Conservation (phyloP, 768 basidiomycete species). For the Phaeotremella skinneri region DNA sequence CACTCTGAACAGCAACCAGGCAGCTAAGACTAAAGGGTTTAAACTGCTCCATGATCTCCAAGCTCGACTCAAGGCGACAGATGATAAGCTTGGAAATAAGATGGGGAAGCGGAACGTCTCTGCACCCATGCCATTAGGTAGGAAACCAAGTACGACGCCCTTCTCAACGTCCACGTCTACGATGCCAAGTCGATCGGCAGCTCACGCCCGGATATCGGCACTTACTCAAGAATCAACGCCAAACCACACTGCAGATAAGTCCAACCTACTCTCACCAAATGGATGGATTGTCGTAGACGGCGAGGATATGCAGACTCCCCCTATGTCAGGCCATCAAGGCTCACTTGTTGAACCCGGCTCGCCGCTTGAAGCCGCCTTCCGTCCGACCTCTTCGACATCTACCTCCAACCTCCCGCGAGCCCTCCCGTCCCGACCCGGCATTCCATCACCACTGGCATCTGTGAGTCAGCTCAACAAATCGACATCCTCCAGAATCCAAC, state of each 20-base stretch:
- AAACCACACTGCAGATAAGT: neutral
- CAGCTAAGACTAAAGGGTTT: slow-evolving; percentile 33
- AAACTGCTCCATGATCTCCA: slow-evolving; percentile 39
- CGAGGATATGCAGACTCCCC: slow-evolving; percentile 25
- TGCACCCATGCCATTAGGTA: slow-evolving; percentile 18
- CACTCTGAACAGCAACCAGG: slow-evolving; percentile 10
- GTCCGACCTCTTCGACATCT: slow-evolving; percentile 33
- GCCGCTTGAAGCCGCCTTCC: slow-evolving; percentile 23
- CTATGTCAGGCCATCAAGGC: neutral
- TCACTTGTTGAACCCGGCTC: slow-evolving; percentile 27
- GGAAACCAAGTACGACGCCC: neutral
- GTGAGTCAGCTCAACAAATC: slow-evolving; percentile 1
- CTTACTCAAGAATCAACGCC: slow-evolving; percentile 8
- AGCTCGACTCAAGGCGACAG: slow-evolving; percentile 41
- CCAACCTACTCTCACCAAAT: slow-evolving; percentile 31
- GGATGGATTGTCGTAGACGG: slow-evolving; percentile 37
- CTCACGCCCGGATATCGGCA: slow-evolving; percentile 23
- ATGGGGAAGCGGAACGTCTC: slow-evolving; percentile 38
- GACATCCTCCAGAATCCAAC: slow-evolving; percentile 4
- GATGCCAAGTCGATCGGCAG: neutral
- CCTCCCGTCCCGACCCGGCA: slow-evolving; percentile 39
- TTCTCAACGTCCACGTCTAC: neutral
- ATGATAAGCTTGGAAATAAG: slow-evolving; percentile 38
- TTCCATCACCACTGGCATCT: slow-evolving; percentile 37
- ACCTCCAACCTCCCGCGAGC: slow-evolving; percentile 17